A percentile compares a stretch with the other conserved stretches of the same genome.
phyloP scores from a whole-genome alignment of 495 filamentous ascomycete species.

The Talaromyces stipitatus region DNA sequence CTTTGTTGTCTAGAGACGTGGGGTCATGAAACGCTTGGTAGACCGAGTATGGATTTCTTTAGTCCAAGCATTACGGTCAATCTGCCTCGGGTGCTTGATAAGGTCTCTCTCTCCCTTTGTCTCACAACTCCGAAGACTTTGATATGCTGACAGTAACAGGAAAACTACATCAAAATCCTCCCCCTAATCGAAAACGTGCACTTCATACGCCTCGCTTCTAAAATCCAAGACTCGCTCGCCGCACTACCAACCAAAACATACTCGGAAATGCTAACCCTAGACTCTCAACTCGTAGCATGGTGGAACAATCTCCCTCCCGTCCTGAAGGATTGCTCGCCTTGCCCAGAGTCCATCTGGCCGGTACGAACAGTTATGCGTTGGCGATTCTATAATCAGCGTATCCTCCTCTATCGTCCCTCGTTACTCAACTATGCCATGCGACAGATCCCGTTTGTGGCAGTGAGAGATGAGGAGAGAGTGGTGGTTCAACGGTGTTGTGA shows the following conservation, averaged over 20 bases:
- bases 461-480: slow-evolving; percentile 56
- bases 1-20: slow-evolving; percentile 75
- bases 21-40: slow-evolving; percentile 68
- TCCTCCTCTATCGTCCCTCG: slow-evolving; percentile 70
- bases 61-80: slow-evolving; percentile 66
- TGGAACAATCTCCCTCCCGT: slow-evolving; percentile 63
- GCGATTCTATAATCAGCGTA: slow-evolving; percentile 71
- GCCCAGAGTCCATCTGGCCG: slow-evolving; percentile 61
- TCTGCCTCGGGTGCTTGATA: slow-evolving; percentile 49
- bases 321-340: slow-evolving; percentile 59
- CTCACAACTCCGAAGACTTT: not conserved
- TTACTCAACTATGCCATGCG: slow-evolving; percentile 65
- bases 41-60: slow-evolving; percentile 68
- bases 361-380: slow-evolving; percentile 73
- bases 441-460: slow-evolving; percentile 48
- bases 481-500: slow-evolving; percentile 62
- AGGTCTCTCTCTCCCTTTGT: slow-evolving; percentile 22
- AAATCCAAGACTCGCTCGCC: slow-evolving; percentile 69
- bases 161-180: slow-evolving; percentile 28
- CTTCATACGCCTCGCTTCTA: slow-evolving; percentile 71
- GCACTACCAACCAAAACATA: slow-evolving; percentile 57
- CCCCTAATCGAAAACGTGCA: slow-evolving; percentile 70
- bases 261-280: slow-evolving; percentile 57
- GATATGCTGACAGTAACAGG: not conserved
- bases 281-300: slow-evolving; percentile 63